These are phyloP conservation scores for Coffea canephora DNA, from an alignment of 257 asterid genomes.

Conservation along the genomic window DNA sequence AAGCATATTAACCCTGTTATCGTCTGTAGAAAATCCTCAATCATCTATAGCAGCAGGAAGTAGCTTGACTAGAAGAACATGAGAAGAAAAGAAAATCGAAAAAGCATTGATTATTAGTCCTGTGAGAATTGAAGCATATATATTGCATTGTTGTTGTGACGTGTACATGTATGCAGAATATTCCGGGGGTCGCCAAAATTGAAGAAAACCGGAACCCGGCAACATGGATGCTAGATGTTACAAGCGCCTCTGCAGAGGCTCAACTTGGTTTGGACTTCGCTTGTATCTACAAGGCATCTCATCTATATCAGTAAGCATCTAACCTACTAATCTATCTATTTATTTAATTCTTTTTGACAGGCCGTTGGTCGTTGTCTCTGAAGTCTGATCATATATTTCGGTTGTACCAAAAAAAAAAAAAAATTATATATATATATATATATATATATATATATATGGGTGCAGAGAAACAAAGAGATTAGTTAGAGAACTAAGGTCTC, in stretches of 20 bases:
- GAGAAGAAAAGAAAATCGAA: too few species aligned
- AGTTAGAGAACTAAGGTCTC: conserved; percentile 15
- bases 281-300: conserved; percentile 8
- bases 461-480: conserved; percentile 10
- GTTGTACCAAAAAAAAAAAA: too few species aligned
- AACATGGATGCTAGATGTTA: conserved; percentile 24
- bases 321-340: background rate
- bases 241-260: conserved; percentile 1
- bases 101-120: background rate
- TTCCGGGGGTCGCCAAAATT: conserved; percentile 16
- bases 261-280: conserved; percentile 15
- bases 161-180: background rate
- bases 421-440: too few species aligned
- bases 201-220: conserved; percentile 24
- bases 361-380: too few species aligned
- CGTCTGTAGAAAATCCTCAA: too few species aligned
- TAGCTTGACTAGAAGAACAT: background rate
- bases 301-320: conserved; percentile 4
- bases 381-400: too few species aligned
- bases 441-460: too few species aligned
- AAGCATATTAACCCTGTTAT: too few species aligned
- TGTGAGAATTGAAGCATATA: too few species aligned
- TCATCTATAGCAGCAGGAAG: too few species aligned
- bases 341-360: too few species aligned
- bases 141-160: too few species aligned